Percentiles rank a stretch among this genome's conserved stretches.
Evolutionary conservation across 2,329 filamentous ascomycete species (phyloP).

Genomic region (Pseudogymnoascus sp.): DNA sequence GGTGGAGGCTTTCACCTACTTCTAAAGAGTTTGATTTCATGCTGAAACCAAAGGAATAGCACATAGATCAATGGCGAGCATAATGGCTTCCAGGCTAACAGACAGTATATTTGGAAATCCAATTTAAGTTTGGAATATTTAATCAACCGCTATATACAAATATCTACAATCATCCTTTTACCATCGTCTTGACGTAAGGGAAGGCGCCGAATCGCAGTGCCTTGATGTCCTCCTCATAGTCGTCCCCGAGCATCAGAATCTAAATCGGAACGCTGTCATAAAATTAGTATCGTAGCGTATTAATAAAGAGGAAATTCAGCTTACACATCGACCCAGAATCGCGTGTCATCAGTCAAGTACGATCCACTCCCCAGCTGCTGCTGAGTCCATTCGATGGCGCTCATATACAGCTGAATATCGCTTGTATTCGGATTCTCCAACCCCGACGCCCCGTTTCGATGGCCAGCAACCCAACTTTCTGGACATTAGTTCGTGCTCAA

Average conservation of each 20-base stretch:
- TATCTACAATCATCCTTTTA: neutral
- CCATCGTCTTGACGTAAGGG: too few species aligned
- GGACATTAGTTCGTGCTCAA: neutral
- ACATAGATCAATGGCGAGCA: neutral
- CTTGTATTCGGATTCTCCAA: neutral
- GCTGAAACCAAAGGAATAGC: neutral
- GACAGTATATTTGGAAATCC: too few species aligned
- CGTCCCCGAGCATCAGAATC: neutral
- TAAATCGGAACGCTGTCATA: neutral
- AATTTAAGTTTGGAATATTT: too few species aligned
- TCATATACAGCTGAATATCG: neutral
- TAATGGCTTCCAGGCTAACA: neutral
- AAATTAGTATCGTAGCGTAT: neutral
- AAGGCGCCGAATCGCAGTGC: too few species aligned
- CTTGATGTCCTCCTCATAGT: too few species aligned
- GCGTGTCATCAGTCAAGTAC: neutral
- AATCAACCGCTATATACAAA: too few species aligned
- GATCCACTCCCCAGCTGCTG: neutral
- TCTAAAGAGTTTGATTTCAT: neutral
- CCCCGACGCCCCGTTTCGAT: neutral
- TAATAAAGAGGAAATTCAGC: too few species aligned
- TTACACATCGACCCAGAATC: conserved; percentile 1
- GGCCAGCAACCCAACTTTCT: neutral
- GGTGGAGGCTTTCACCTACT: neutral
- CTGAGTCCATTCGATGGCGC: neutral